These are phyloP conservation scores for Pichia sp. DNA, from an alignment of 1,139 yeast genomes.

Conservation along the genomic window DNA sequence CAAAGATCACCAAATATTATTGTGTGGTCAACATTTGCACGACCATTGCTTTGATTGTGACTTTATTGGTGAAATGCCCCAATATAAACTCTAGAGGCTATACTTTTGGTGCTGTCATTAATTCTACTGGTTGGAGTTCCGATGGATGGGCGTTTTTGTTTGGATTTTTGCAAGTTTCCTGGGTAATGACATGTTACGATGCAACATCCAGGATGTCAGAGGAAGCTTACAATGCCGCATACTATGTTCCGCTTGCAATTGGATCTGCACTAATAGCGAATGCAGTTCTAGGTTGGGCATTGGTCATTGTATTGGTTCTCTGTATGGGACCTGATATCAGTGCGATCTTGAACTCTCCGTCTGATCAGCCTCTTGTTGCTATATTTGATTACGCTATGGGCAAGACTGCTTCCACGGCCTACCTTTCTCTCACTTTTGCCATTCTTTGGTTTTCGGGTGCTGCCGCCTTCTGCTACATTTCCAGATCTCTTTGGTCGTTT, in stretches of 20 bases:
- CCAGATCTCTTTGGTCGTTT: conserved; percentile 37
- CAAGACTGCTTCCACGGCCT: conserved; percentile 51
- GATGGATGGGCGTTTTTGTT: conserved; percentile 36
- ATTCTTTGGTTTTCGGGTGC: conserved; percentile 37
- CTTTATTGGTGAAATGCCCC: conserved; percentile 34
- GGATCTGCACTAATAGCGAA: conserved; percentile 34
- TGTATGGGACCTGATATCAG: conserved; percentile 45
- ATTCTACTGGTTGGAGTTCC: conserved; percentile 33
- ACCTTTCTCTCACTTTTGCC: conserved; percentile 43
- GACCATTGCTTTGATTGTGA: conserved; percentile 36
- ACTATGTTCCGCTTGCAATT: conserved; percentile 34
- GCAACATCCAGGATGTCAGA: conserved; percentile 46
- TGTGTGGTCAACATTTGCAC: conserved; percentile 41
- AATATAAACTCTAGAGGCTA: conserved; percentile 28
- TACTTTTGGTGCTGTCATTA: conserved; percentile 31
- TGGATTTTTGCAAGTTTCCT: conserved; percentile 36
- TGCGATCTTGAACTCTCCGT: conserved; percentile 34
- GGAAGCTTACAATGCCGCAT: conserved; percentile 46
- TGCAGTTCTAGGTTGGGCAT: conserved; percentile 35
- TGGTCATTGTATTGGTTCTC: conserved; percentile 33
- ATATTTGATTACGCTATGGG: conserved; percentile 49
- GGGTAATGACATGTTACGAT: conserved; percentile 38
- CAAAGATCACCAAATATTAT: conserved; percentile 40
- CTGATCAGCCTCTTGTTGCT: conserved; percentile 52
- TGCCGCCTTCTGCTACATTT: conserved; percentile 33